Evolutionary conservation across 1,284 basidiomycete genomes (phyloP), one percentile per base, ranked within the genome.

Genomic region (Baeospora myosura): DNA sequence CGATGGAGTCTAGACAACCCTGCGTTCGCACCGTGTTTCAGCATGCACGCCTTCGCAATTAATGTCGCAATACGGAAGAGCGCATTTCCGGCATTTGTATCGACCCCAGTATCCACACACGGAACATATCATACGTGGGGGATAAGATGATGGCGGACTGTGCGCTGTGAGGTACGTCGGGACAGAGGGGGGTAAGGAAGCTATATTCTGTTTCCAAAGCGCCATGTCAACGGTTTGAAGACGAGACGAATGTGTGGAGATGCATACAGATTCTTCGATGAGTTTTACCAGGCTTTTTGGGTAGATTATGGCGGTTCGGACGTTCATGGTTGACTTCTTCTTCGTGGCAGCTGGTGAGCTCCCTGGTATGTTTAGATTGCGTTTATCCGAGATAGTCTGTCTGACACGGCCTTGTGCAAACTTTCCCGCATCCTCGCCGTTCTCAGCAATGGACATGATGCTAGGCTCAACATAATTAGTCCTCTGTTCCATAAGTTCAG

Each of bases 311-410:
- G 87, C 84, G 29, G 78, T 76, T 44, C 87, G 72, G 38, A 90
- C 76, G 52, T 76, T 81, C 76, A 83, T 83, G 14, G 75, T 82
- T n/a, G 83, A 80, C 56, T 86, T 88, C 63, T 84, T 88, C 67
- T 78, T 81, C 54, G 66, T 73, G 38, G 69, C 68, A 7, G 67
- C 69, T 40, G 69, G 57, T 41, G 69, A 71, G 38, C 54, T 66
- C 10, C 67, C 68, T 38, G 56, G 54, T 30, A 69, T 62, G 29
- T 68, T 65, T 43, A 74, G 64, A 40, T 64, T 62, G 41, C 77
- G 74, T 63, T 83, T 82, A 68, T 87, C 83, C 31, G 83, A 85
- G 40, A 86, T 78, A 12, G 76, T 76, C 52, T 82, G 76, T 33
- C 85, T 67, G 33, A 81, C 81, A 16, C 80, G 76, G 36, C 80